Evolutionary conservation across 2,329 filamentous ascomycete genomes (phyloP).

Genomic region (Fusarium musae): DNA sequence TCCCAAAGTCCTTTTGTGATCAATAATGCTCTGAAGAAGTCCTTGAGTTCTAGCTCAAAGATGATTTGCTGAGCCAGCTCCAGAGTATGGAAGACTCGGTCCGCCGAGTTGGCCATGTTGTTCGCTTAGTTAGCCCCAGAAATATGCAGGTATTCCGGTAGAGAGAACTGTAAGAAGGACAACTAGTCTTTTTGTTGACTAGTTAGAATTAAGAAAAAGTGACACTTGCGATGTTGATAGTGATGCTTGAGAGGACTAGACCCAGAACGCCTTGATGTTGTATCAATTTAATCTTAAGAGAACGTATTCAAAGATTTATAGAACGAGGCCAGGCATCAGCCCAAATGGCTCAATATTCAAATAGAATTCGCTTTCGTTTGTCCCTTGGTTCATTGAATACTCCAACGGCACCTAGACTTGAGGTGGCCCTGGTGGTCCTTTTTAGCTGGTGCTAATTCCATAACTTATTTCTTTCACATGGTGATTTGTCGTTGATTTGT

Average conservation of each 20-base stretch:
- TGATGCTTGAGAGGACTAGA: not conserved
- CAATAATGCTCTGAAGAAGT: constrained; percentile 1
- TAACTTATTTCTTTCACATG: not conserved
- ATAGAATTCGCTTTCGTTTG: no score
- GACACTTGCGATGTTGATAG: not conserved
- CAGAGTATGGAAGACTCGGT: constrained; percentile 23
- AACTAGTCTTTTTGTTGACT: not conserved
- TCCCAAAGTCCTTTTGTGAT: constrained; percentile 14
- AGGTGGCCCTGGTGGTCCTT: no score
- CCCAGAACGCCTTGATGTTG: not conserved
- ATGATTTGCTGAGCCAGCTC: constrained; percentile 25
- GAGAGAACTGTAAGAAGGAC: not conserved
- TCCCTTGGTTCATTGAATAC: not conserved
- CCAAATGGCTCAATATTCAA: not conserved
- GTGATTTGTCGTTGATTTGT: not conserved
- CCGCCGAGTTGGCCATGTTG: constrained; percentile 3
- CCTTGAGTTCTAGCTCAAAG: constrained; percentile 3
- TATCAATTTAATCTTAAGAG: not conserved
- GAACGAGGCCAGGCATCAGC: not conserved
- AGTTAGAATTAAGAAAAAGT: not conserved
- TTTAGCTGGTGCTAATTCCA: not conserved
- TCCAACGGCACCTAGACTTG: not conserved
- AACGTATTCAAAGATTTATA: not conserved
- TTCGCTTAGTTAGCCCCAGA: not conserved
- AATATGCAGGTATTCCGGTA: not conserved